Base-by-base conservation (phyloP, 331 rosid genomes). In the Erythrophleum ivorense region DNA sequence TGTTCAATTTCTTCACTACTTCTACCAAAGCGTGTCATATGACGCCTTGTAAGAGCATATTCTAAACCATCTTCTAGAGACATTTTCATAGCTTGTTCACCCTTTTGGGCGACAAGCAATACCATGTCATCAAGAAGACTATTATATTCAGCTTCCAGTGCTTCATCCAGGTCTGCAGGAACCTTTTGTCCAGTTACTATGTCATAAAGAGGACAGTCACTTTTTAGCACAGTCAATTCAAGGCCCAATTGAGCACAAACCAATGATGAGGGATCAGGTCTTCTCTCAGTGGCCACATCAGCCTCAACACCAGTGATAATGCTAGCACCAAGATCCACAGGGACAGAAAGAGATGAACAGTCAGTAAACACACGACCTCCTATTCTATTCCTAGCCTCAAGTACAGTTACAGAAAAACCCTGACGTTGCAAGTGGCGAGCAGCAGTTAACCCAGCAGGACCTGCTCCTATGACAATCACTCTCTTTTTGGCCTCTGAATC, bases 271-370 rank as follows among this genome's bases (percentile, higher is more conserved):
- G 99, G 99, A 86, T 97, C 99, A 3, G 99, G 97, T 85, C 99
- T 91, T 84, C 99, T 94, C 89, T 92, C 99, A 48, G 98, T 97
- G 34, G 92, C 91, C 80, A 92, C 96, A 86, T 97, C 99, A 85
- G 99, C 99, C 93, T 97, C 99, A 73, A 97, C 97, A 76, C 99
- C 99, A 49, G 99, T 97, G 79, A 97, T 97, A 89, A 97, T 97
- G 91, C 99, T 96, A 75, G 99, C 99, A 78, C 99, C 99, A 78
- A 96, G 98, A 91, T 96, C 99, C 71, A 96, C 99, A 4, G 97
- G 98, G 78, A 96, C 99, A 80, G 99, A 96, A 73, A 96, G 91
- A 58, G 99, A 90, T 63, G 93, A 87, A 81, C 70, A 89, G 68
- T 96, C 99, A 46, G 99, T 96, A 84, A 85, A 89, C 69, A 96